phyloP scores from a whole-genome alignment of 1,284 basidiomycete species.

The Limonomyces culmigenus region DNA sequence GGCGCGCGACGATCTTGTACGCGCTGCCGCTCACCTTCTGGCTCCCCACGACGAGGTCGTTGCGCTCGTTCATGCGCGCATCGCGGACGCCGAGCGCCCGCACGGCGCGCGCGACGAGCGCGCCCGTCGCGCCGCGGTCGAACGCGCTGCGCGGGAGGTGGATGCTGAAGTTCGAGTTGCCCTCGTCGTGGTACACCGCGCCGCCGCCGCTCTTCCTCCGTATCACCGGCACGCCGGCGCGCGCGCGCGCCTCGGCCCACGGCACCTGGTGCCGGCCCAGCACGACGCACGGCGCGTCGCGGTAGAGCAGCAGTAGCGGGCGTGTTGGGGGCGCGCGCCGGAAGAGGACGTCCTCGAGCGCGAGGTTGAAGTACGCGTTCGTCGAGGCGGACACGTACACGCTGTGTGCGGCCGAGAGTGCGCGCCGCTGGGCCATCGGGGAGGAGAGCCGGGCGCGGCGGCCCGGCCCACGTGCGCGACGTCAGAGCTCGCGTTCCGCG shows the following conservation, averaged over 20 bases:
- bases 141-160: conserved; percentile 75
- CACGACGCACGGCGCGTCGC: conserved; percentile 81
- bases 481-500: too few relatives aligned
- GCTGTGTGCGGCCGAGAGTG: conserved; percentile 15
- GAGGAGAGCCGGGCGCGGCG: too few relatives aligned
- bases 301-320: conserved; percentile 78
- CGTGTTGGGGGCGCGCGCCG: conserved; percentile 47
- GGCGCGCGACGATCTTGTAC: conserved; percentile 84
- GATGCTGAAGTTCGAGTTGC: conserved; percentile 96
- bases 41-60: conserved; percentile 73
- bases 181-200: conserved; percentile 91
- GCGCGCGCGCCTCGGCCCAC: conserved; percentile 85
- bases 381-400: conserved; percentile 75
- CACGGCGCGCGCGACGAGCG: conserved; percentile 68
- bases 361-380: conserved; percentile 87
- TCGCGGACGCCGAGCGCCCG: conserved; percentile 49
- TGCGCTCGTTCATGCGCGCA: conserved; percentile 75
- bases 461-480: too few relatives aligned
- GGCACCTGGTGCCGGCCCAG: conserved; percentile 97
- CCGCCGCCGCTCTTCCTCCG: conserved; percentile 91
- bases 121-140: conserved; percentile 65
- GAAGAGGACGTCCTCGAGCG: conserved; percentile 90
- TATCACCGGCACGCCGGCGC: conserved; percentile 59
- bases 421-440: background rate
- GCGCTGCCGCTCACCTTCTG: conserved; percentile 96